A percentile compares a stretch with the other conserved stretches of the same genome.
phyloP scores from a whole-genome alignment of 2,329 filamentous ascomycete genomes.

The Nothophaeocryptopus gaeumannii region DNA sequence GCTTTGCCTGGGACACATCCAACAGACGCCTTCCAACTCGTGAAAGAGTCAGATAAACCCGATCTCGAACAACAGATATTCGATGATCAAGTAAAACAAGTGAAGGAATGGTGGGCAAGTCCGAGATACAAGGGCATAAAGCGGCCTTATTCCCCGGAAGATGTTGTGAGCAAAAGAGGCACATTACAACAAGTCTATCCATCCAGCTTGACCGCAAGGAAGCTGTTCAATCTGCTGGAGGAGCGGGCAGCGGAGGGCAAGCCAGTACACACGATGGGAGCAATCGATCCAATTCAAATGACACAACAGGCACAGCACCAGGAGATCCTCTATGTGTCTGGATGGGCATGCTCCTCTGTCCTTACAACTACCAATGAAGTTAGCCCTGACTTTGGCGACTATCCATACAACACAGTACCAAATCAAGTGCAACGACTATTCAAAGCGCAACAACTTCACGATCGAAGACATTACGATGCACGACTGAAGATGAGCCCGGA shows the following conservation, averaged over 20 bases:
- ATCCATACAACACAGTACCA: conserved; percentile 97
- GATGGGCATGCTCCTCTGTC: conserved; percentile 94
- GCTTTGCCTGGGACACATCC: conserved; percentile 61
- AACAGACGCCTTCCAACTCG: conserved; percentile 80
- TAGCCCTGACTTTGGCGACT: conserved; percentile 95
- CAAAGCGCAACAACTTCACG: conserved; percentile 95
- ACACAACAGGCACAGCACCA: conserved; percentile 96
- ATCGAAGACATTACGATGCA: conserved; percentile 89
- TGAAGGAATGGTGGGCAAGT: conserved; percentile 86
- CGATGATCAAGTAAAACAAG: conserved; percentile 76
- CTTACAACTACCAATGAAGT: conserved; percentile 95
- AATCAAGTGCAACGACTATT: conserved; percentile 95
- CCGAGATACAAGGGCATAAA: conserved; percentile 85
- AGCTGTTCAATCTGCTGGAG: conserved; percentile 85
- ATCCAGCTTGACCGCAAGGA: conserved; percentile 90
- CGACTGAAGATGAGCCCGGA: conserved; percentile 73
- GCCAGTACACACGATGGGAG: conserved; percentile 95
- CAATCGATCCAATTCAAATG: conserved; percentile 99
- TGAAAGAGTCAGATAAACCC: conserved; percentile 73
- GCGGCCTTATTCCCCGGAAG: conserved; percentile 82
- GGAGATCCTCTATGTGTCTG: conserved; percentile 92
- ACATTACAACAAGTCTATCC: conserved; percentile 83
- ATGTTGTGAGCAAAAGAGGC: conserved; percentile 90
- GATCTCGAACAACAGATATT: conserved; percentile 81
- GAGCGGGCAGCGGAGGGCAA: conserved; percentile 74